Base-by-base conservation (phyloP, 441 rosid species). In the Croton laevigatus region DNA sequence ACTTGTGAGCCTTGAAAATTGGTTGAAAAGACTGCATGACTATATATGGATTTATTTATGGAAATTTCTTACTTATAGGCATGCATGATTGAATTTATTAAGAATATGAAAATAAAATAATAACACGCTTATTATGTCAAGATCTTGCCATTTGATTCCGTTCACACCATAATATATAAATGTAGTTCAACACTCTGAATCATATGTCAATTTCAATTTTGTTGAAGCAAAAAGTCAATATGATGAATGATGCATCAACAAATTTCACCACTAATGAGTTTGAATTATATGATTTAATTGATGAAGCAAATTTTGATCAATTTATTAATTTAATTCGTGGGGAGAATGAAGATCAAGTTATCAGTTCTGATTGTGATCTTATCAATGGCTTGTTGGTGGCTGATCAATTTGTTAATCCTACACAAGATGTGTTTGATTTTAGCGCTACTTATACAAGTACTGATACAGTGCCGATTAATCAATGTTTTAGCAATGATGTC, bases 321-420 rank as follows among this genome's bases (percentile, higher is more conserved):
- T 87, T 87, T 82, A 72, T 89, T 46, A 74, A 86, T 62, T 83
- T 81, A 36, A 84, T 88, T 40, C 85, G 86, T 23, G 88, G 95
- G 14, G 89, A 85, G 62, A 80, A 73, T 16, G 73, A 83, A 6
- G 80, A 74, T 51, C 77, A 79, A 0, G 36, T 68, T 37, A 68
- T 67, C 1, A 74, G 64, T 32, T 78, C 78, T 40, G 85, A 85
- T 72, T 76, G 71, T 36, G 82, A 76, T 55, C 76, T 79, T 16
- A 44, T 81, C 70, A 83, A 76, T 69, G 83, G 81, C 6, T 68
- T 75, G 46, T 46, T 71, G 70, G 76, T 73, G 3, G 85, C 74
- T 59, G 71, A 65, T 65, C 87, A 81, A 8, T 81, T 84, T 27
- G 69, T 65, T 6, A 59, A 58, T 46, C 79, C 81, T 2, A 72